Conservation (phyloP, 495 filamentous ascomycete genomes). For the Monascus purpureus region DNA sequence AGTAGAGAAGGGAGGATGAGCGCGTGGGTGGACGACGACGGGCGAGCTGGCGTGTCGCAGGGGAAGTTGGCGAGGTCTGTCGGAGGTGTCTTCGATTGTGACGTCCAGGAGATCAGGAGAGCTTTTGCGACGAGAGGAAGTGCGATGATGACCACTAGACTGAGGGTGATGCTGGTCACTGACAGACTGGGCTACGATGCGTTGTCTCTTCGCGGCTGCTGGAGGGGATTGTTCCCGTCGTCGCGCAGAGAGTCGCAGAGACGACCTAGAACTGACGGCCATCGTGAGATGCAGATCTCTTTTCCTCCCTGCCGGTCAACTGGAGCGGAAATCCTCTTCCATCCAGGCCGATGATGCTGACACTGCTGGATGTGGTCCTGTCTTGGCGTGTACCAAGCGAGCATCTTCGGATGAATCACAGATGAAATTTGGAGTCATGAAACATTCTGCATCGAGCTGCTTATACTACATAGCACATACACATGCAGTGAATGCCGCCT, state of each 20-base stretch:
- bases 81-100: slow-evolving; percentile 5
- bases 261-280: too few species aligned
- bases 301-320: too few species aligned
- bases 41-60: slow-evolving; percentile 2
- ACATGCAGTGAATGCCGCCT: too few species aligned
- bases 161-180: background rate
- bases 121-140: background rate
- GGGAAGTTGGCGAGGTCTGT: background rate
- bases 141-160: background rate
- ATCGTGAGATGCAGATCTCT: too few species aligned
- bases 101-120: slow-evolving; percentile 25
- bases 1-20: slow-evolving; percentile 2
- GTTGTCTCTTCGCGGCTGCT: background rate
- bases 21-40: slow-evolving; percentile 2
- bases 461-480: too few species aligned
- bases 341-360: too few species aligned
- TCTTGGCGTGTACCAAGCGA: too few species aligned
- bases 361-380: too few species aligned
- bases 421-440: too few species aligned
- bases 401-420: too few species aligned
- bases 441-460: too few species aligned
- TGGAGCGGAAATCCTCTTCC: too few species aligned
- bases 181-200: background rate
- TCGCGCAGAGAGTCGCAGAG: background rate
- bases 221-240: background rate